phyloP scores from a whole-genome alignment of 2,329 filamentous ascomycete genomes.

The Parafenestella ontariensis region DNA sequence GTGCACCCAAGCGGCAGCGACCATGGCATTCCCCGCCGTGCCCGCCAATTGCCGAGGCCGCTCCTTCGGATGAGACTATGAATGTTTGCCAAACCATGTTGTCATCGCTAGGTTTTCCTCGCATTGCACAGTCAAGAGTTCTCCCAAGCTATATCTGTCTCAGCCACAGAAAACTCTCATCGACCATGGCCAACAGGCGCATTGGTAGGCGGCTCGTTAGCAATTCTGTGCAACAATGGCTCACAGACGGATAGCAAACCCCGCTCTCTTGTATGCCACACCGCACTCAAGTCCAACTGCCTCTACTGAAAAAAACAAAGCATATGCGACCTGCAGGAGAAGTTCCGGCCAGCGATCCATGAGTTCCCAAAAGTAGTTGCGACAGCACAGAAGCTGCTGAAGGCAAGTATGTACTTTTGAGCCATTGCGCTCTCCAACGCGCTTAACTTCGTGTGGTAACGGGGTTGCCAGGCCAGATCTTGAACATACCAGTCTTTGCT shows the following conservation, averaged over 20 bases:
- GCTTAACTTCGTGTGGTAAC: conserved; percentile 8
- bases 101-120: conserved; percentile 18
- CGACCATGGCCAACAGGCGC: conserved; percentile 39
- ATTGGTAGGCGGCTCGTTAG: conserved; percentile 36
- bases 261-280: conserved; percentile 49
- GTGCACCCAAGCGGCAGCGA: conserved; percentile 9
- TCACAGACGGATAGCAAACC: conserved; percentile 44
- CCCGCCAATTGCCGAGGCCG: conserved; percentile 27
- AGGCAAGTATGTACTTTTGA: conserved; percentile 56
- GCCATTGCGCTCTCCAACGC: not conserved
- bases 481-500: conserved; percentile 79
- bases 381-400: conserved; percentile 61
- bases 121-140: conserved; percentile 9
- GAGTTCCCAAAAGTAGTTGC: conserved; percentile 78
- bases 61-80: conserved; percentile 10
- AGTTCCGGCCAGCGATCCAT: conserved; percentile 82
- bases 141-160: not conserved
- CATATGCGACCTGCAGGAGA: conserved; percentile 94
- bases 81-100: conserved; percentile 8
- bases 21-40: conserved; percentile 14
- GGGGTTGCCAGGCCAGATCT: conserved; percentile 55
- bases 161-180: conserved; percentile 11
- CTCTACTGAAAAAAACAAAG: conserved; percentile 56
- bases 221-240: conserved; percentile 20
- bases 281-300: conserved; percentile 2